Evolutionary conservation across 208 protist genomes (phyloP), one percentile per base, ranked within the genome.

Genomic region (Tritrichomonas foetus): DNA sequence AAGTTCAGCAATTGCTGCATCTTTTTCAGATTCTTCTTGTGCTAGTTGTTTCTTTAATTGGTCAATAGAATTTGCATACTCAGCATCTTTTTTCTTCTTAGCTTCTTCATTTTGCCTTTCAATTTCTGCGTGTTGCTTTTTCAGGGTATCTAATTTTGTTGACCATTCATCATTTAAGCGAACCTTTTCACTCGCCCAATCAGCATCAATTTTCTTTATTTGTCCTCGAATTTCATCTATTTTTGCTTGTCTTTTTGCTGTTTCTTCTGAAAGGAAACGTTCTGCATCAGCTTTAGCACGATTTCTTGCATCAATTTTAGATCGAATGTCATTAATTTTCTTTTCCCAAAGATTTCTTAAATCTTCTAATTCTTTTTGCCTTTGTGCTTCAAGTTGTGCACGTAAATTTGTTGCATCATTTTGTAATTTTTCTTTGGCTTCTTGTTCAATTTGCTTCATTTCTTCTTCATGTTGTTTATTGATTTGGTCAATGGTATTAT

Each of bases 311-410:
- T 33, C 44, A 16, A 84, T 84, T 53, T 84, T 84, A 1, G 9
- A 1, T 84, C 57, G n/a, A 16, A 89, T 89, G 9, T 89, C 78
- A n/a, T 33, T 57, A 16, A 89, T 89, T 50, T 89, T 89, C 47
- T 53, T 89, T 39, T 89, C 30, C 78, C 78, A 89, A 27, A 3
- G 14, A 27, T 16, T n/a, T 50, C 57, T 57, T 0, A 89, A 9
- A 27, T 89, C 47, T 39, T n/a, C 25, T 33, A 89, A 22, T 89
- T 89, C 47, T 39, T 57, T 89, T 9, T 61, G 5, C 57, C 78
- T 53, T 57, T 47, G 16, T 20, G 16, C 16, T 61, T 53, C 47
- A 16, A 89, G 16, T 47, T 89, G 41, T 39, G 25, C 41, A 16
- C 47, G 25, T 27, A 89, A 27, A 22, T 25, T 11, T 13, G 8